Evolutionary conservation across 805 yeast species (phyloP), one percentile per base, ranked within the genome.

Genomic region (Lipomyces kockii): DNA sequence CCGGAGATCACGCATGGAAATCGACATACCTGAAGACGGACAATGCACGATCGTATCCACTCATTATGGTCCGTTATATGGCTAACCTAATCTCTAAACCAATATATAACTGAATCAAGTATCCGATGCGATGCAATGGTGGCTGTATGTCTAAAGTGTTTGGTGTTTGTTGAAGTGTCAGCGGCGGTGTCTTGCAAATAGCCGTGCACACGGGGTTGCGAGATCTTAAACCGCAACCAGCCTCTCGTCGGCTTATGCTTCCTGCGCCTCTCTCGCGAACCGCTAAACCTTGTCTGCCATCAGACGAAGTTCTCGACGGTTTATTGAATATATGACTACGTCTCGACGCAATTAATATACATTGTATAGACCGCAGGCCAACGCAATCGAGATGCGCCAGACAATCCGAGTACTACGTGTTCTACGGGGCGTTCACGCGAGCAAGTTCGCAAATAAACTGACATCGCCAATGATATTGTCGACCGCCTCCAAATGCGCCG

Each of bases 41-140:
- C 75, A 94, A 86, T 65, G 99, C 99, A 85, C 98, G 88, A 81
- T 94, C 99, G 97, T 94, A 94, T 71, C 99, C 98, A 85, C 97
- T 91, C 99, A 94, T 94, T 58, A 52, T 52, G 34, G 22, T 43
- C 49, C 22, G 49, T n/a, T n/a, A 43, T 17, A 17, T 43, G 22
- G 32, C 1, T 17, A 3, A 6, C 49, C 3, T 17, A 43, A 43
- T 17, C 20, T 43, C 49, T 17, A 43, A 17, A 43, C 14, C 11
- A 7, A 17, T 43, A 43, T 43, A 17, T 43, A 43, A n/a, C 22
- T 43, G 22, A 43, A 17, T 17, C 49, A 43, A 43, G 7, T 17
- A n/a, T 43, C 49, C 49, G 49, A 43, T n/a, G 14, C 20, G 49
- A 43, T 43, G 49, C 49, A 43, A 43, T 43, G 49, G 17, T 43